Conservation (phyloP, 169 alveolate species). For the Miamiensis avidus region DNA sequence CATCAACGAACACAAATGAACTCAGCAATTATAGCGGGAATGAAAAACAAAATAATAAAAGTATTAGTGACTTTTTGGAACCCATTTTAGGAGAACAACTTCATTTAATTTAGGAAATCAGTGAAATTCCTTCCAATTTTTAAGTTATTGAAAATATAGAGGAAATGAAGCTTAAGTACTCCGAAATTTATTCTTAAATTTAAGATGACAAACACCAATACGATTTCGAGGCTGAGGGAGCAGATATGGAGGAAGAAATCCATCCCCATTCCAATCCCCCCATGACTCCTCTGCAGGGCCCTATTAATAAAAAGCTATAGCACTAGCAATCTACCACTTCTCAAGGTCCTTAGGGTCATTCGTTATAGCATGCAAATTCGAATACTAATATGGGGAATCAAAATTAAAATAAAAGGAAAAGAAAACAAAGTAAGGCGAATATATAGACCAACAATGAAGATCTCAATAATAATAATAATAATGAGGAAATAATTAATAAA, state of each 20-base stretch:
- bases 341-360: too few species aligned
- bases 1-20: background rate
- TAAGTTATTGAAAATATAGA: slow-evolving; percentile 16
- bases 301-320: too few species aligned
- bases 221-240: background rate
- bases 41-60: background rate
- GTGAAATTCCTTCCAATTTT: slow-evolving; percentile 31
- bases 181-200: background rate
- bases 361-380: too few species aligned
- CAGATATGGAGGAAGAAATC: background rate
- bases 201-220: background rate
- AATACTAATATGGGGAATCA: too few species aligned
- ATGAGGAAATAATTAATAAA: too few species aligned
- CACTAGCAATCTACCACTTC: too few species aligned
- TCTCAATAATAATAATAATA: too few species aligned
- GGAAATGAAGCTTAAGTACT: background rate
- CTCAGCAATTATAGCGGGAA: background rate
- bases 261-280: too few species aligned
- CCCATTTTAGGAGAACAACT: slow-evolving; percentile 34
- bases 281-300: too few species aligned
- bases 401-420: too few species aligned
- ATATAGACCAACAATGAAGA: too few species aligned
- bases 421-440: too few species aligned
- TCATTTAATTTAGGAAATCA: slow-evolving; percentile 25
- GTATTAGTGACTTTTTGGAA: slow-evolving; percentile 39